These are phyloP conservation scores for Dipodascus geniculatus DNA, from an alignment of 805 yeast species.

Conservation along the genomic window DNA sequence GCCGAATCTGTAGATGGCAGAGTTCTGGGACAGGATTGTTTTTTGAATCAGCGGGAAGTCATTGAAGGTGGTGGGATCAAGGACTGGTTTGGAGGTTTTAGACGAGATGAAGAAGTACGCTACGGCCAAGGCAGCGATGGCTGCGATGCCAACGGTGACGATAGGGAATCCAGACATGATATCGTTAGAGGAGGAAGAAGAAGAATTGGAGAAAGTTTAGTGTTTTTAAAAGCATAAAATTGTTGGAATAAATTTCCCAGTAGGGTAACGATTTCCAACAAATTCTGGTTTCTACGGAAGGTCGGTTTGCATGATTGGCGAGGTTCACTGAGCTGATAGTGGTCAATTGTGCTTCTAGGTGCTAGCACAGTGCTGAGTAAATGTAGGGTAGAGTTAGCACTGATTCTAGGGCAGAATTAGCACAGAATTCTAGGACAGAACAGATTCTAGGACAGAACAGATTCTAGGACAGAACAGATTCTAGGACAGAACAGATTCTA, in stretches of 20 bases:
- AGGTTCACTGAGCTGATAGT: no score
- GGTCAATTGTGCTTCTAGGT: no score
- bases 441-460: no score
- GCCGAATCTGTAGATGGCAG: constrained; percentile 71
- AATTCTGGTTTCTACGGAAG: not conserved
- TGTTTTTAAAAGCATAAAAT: not conserved
- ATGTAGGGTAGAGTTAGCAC: no score
- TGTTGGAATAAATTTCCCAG: not conserved
- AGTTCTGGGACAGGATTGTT: constrained; percentile 67
- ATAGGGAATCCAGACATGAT: not conserved
- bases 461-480: no score
- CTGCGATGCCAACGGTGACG: not conserved
- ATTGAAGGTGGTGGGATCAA: constrained; percentile 56
- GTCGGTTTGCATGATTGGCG: no score
- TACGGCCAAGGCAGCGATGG: constrained; percentile 5
- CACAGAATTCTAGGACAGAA: no score
- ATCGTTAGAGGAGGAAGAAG: not conserved
- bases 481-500: no score
- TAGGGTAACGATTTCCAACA: not conserved
- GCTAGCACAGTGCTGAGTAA: no score
- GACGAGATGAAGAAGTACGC: not conserved
- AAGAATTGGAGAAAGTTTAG: not conserved
- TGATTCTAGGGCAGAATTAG: no score
- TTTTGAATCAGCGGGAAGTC: constrained; percentile 76
- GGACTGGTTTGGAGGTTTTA: constrained; percentile 26